Conservation (phyloP, 768 basidiomycete genomes). For the Phaffia tasmanica region DNA sequence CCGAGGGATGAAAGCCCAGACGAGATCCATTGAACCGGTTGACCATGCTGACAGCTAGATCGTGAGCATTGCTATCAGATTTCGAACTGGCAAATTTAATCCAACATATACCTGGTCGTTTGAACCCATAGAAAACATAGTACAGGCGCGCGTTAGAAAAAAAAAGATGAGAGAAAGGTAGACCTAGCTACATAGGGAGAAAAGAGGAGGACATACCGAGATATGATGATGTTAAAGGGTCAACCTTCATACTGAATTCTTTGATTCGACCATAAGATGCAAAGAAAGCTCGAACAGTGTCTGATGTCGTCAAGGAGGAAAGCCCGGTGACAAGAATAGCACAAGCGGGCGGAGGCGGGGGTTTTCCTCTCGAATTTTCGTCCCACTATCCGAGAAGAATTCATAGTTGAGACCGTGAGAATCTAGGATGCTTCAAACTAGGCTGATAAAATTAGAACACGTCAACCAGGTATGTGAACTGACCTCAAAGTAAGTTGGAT, state of each 20-base stretch:
- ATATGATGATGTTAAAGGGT: slow-evolving; percentile 64
- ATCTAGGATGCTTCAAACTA: neutral
- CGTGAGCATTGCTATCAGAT: slow-evolving; percentile 41
- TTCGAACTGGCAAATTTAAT: slow-evolving; percentile 47
- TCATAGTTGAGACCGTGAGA: neutral
- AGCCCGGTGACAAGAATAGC: slow-evolving; percentile 62
- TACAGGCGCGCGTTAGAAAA: neutral
- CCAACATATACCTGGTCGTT: slow-evolving; percentile 47
- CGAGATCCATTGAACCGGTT: too few species aligned
- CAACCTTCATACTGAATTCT: slow-evolving; percentile 65
- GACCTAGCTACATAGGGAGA: neutral
- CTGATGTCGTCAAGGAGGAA: slow-evolving; percentile 57
- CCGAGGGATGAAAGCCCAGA: slow-evolving; percentile 32
- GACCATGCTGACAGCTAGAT: slow-evolving; percentile 45
- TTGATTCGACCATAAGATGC: slow-evolving; percentile 50
- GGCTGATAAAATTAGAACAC: neutral
- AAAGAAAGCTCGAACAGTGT: slow-evolving; percentile 58
- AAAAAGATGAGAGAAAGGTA: neutral
- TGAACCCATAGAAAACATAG: neutral
- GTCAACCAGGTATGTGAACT: neutral
- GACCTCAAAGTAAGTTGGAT: slow-evolving; percentile 6
- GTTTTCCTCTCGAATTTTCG: slow-evolving; percentile 54
- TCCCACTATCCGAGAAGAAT: slow-evolving; percentile 51
- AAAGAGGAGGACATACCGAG: slow-evolving; percentile 45
- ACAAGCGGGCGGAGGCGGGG: slow-evolving; percentile 50